Conservation (phyloP, 805 yeast genomes). For the Pichia eremophila region DNA sequence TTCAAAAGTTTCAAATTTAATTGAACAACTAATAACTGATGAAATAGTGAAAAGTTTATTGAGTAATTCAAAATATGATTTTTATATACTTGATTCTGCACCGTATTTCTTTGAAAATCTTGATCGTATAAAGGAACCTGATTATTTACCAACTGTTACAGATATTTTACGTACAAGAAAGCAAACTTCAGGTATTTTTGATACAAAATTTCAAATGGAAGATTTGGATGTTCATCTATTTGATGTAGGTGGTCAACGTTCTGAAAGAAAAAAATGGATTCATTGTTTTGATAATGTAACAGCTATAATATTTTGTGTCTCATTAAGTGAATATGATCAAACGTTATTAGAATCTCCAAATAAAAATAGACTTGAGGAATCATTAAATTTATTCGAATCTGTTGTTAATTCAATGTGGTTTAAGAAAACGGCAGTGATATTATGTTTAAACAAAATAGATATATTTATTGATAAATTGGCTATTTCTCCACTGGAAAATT, state of each 20-base stretch:
- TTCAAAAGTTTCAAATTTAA: constrained; percentile 36
- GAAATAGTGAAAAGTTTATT: constrained; percentile 51
- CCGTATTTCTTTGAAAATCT: constrained; percentile 63
- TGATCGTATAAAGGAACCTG: constrained; percentile 46
- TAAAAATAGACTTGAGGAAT: constrained; percentile 75
- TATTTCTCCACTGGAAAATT: constrained; percentile 67
- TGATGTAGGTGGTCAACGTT: constrained; percentile 94
- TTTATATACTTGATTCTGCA: constrained; percentile 82
- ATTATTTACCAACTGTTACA: constrained; percentile 62
- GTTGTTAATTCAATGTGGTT: constrained; percentile 93
- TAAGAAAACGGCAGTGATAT: constrained; percentile 72
- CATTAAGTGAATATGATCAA: constrained; percentile 87
- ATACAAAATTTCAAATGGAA: constrained; percentile 69
- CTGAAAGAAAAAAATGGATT: constrained; percentile 95
- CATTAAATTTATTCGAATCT: constrained; percentile 76
- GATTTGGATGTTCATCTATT: constrained; percentile 53
- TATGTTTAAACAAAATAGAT: constrained; percentile 85
- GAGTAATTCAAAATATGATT: constrained; percentile 52
- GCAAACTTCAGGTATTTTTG: constrained; percentile 88
- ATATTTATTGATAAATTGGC: constrained; percentile 80
- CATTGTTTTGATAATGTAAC: constrained; percentile 94
- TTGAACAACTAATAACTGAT: constrained; percentile 44
- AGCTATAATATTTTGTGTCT: constrained; percentile 81
- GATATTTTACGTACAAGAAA: constrained; percentile 84
- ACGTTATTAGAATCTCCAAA: constrained; percentile 64